Evolutionary conservation across 108 stramenopile genomes (phyloP).

Genomic region (Fragilaria radians): DNA sequence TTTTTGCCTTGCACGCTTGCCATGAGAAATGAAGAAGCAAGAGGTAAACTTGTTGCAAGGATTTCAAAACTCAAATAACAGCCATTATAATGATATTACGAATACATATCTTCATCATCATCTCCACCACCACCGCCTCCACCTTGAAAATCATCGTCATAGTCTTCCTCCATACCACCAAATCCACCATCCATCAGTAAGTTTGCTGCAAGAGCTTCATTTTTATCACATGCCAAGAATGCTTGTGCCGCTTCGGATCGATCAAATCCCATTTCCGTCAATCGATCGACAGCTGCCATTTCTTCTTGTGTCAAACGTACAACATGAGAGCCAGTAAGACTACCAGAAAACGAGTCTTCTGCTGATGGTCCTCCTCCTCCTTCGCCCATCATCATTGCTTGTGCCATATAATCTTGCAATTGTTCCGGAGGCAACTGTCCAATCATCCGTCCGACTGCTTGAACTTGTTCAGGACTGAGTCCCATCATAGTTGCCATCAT

Average conservation of each 20-base stretch:
- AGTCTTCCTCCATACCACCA: constrained; percentile 40
- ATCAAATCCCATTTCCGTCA: constrained; percentile 95
- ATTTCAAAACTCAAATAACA: too few relatives aligned
- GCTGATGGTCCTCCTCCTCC: too few relatives aligned
- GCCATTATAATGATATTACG: too few relatives aligned
- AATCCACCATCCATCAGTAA: constrained; percentile 87
- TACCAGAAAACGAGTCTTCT: too few relatives aligned
- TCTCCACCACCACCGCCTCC: constrained; percentile 31
- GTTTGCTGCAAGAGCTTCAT: constrained; percentile 97
- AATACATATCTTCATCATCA: constrained; percentile 82
- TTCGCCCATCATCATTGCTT: constrained; percentile 61
- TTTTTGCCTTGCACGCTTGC: too few relatives aligned
- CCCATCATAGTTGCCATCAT: constrained; percentile 92
- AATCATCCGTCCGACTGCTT: constrained; percentile 86
- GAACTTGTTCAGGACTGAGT: constrained; percentile 86
- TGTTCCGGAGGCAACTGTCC: constrained; percentile 91
- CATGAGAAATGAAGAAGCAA: too few relatives aligned
- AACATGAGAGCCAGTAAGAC: constrained; percentile 53
- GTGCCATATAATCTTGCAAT: constrained; percentile 84
- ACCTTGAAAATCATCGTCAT: constrained; percentile 25
- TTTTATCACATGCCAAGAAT: constrained; percentile 98
- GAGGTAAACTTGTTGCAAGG: too few relatives aligned
- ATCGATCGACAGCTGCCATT: constrained; percentile 91
- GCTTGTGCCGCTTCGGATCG: constrained; percentile 91
- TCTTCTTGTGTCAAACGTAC: constrained; percentile 89